Conservation (phyloP, 2,329 filamentous ascomycete genomes). For the Thielaviopsis ethacetica region DNA sequence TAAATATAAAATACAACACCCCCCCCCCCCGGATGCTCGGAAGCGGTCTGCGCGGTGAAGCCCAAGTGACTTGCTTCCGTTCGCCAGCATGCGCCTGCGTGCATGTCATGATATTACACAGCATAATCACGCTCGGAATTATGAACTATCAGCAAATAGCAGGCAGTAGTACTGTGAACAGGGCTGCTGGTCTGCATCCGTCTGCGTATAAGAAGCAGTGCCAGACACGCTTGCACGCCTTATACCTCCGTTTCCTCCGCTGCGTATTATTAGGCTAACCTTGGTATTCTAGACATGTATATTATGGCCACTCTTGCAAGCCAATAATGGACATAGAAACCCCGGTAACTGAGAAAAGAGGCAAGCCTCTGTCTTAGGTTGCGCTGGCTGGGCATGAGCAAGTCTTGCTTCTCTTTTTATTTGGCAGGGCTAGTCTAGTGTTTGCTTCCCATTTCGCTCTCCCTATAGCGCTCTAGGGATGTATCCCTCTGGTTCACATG, state of each 20-base stretch:
- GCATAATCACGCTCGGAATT: neutral
- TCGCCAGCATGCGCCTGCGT: neutral
- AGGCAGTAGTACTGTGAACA: neutral
- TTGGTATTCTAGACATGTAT: neutral
- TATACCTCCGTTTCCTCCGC: neutral
- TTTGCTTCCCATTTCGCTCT: neutral
- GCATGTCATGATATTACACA: neutral
- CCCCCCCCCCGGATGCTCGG: neutral
- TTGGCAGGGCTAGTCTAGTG: too few species aligned
- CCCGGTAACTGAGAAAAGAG: neutral
- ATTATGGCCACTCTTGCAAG: too few species aligned
- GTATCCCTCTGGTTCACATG: neutral
- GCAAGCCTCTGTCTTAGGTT: too few species aligned
- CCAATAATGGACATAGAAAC: neutral
- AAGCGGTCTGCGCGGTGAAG: neutral
- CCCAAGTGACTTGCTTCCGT: neutral
- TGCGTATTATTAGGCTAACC: neutral
- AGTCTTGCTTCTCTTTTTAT: too few species aligned
- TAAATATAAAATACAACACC: neutral
- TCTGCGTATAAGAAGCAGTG: neutral
- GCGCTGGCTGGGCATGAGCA: too few species aligned
- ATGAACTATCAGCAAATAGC: neutral
- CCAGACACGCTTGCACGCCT: neutral
- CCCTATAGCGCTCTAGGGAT: neutral
- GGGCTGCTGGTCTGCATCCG: neutral